These are phyloP conservation scores for Taiozyma sp. DNA, from an alignment of 1,139 yeast genomes.

Conservation along the genomic window DNA sequence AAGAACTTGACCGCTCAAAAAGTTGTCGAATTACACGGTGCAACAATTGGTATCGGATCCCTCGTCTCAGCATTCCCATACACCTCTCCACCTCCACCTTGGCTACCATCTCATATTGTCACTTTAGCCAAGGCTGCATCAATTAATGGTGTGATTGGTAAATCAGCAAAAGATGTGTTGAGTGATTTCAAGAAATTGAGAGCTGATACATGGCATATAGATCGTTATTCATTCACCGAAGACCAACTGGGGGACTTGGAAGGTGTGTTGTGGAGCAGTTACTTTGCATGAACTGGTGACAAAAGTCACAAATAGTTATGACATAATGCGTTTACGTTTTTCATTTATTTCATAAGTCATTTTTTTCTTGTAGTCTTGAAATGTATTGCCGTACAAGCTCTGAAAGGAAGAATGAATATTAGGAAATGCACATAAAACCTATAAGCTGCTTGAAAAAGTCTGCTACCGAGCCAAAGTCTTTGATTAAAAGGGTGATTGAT, in stretches of 20 bases:
- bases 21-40: constrained; percentile 64
- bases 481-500: not conserved
- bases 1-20: constrained; percentile 38
- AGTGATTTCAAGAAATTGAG: constrained; percentile 88
- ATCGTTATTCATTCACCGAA: constrained; percentile 67
- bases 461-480: not conserved
- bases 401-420: too few species aligned
- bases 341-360: not conserved
- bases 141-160: constrained; percentile 74
- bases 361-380: not conserved
- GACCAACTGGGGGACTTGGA: constrained; percentile 88
- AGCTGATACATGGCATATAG: constrained; percentile 96
- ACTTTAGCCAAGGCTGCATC: constrained; percentile 56
- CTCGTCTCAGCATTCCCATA: constrained; percentile 89
- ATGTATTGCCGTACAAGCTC: too few species aligned
- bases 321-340: not conserved
- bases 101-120: constrained; percentile 80
- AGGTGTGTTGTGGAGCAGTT: constrained; percentile 92
- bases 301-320: not conserved
- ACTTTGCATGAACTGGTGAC: constrained; percentile 55
- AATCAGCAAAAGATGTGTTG: constrained; percentile 76
- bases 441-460: too few species aligned
- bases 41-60: constrained; percentile 87
- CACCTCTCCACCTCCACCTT: constrained; percentile 83
- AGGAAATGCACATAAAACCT: too few species aligned